Evolutionary conservation across 208 protist genomes (phyloP), one percentile per base, ranked within the genome.

Genomic region (Leishmania major): DNA sequence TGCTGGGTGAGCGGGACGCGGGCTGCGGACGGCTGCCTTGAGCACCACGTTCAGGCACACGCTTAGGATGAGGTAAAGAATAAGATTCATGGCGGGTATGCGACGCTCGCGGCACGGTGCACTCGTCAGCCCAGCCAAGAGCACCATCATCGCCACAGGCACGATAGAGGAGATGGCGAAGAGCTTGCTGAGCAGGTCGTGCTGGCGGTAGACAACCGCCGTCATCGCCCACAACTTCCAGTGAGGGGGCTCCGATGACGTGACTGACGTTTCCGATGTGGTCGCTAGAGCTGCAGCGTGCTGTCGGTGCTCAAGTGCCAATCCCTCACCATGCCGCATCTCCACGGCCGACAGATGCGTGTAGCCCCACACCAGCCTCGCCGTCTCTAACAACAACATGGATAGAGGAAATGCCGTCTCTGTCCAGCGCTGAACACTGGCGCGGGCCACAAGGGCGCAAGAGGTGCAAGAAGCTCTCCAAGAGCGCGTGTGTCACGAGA

Each of bases 51-150:
- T 96, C 17, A 94, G 13, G 0, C 43, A 59, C 7, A 89, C 81
- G 51, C 92, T 94, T 19, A 87, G 49, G 17, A 90, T 35, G 43
- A 96, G 78, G 57, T 82, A 89, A 5, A 95, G 19, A n/a, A 95
- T 83, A 31, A 95, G 85, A 19, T 89, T 78, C 49, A 95, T 70
- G 1, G 94, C 87, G 2, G 92, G 78, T 43, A 79, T 47, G 22
- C 88, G 87, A 17, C 85, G 82, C 59, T 88, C 86, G 4, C 77
- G 73, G 22, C 83, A 89, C 35, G 90, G 80, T 25, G 92, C 89
- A 66, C 88, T 94, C 17, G 94, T 85, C 40, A 94, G 57, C 13
- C 92, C 94, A 43, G 87, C 59, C 67, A 97, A 75, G 73, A 95
- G 92, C 45, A 95, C 72, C 1, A 97, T 79, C 28, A 95, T 79